Conservation (phyloP, 257 asterid genomes). For the Linaria vulgaris region DNA sequence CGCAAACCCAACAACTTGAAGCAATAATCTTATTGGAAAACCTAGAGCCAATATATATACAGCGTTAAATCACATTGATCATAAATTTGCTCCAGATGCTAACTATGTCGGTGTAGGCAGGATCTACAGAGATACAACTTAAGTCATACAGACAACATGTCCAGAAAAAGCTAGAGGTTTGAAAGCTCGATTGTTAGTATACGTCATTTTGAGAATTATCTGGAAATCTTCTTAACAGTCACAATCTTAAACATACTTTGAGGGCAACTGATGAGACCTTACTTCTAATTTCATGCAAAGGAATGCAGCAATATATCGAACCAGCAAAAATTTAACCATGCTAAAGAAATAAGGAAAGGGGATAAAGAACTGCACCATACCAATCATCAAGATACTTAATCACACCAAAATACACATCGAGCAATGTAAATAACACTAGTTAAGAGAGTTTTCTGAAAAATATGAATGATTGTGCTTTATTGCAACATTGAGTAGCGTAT, state of each 20-base stretch:
- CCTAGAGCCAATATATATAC: constrained; percentile 3
- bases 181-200: not conserved
- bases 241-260: constrained; percentile 3
- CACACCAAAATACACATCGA: not conserved
- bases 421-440: not conserved
- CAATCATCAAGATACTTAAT: not conserved
- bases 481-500: not conserved
- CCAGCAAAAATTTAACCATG: constrained; percentile 1
- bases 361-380: not conserved
- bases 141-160: not conserved
- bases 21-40: not conserved
- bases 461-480: too few relatives aligned
- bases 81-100: not conserved
- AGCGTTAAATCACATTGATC: not conserved
- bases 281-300: not conserved
- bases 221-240: constrained; percentile 1
- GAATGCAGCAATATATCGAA: not conserved
- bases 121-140: not conserved
- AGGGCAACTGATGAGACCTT: not conserved
- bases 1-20: not conserved
- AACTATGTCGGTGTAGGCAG: not conserved
- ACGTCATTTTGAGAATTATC: constrained; percentile 2
- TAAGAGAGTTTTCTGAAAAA: too few relatives aligned
- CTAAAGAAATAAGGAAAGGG: not conserved
- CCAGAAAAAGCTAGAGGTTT: not conserved